Conservation (phyloP, 345 rosid genomes). For the Ceriops tagal region DNA sequence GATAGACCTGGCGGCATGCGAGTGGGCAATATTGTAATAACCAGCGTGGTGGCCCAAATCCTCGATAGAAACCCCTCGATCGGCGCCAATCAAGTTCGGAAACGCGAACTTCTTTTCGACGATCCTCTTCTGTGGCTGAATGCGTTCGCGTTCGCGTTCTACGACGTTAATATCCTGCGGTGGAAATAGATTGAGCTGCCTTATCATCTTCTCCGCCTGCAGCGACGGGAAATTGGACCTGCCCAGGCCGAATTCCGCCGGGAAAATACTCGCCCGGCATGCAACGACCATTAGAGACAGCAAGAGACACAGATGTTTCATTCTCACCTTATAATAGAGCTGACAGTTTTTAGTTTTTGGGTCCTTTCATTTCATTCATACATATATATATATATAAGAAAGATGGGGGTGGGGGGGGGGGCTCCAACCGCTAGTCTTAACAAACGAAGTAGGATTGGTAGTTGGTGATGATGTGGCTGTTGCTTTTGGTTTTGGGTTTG, state of each 20-base stretch:
- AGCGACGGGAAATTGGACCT: conserved; percentile 55
- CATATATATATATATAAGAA: too few species aligned
- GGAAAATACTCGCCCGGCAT: background rate
- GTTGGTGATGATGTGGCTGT: background rate
- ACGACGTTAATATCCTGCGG: conserved; percentile 58
- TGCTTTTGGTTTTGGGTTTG: background rate
- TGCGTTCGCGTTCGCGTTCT: conserved; percentile 18
- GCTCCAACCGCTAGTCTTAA: too few species aligned
- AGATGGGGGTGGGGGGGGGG: too few species aligned
- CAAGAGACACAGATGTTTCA: conserved; percentile 18
- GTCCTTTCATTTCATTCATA: too few species aligned
- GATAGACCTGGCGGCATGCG: conserved; percentile 68
- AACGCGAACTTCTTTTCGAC: conserved; percentile 68
- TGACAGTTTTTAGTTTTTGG: conserved; percentile 15
- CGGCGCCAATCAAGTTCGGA: conserved; percentile 43
- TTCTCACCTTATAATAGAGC: conserved; percentile 22
- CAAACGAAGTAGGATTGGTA: background rate
- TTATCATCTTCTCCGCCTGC: conserved; percentile 70
- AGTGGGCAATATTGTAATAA: conserved; percentile 70
- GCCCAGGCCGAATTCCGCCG: conserved; percentile 23
- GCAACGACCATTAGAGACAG: conserved; percentile 24
- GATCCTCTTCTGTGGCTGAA: conserved; percentile 22
- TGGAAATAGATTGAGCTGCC: conserved; percentile 84
- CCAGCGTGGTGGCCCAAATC: conserved; percentile 97
- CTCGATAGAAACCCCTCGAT: conserved; percentile 40